These are phyloP conservation scores for Thielaviopsis musarum DNA, from an alignment of 2,329 filamentous ascomycete genomes.

Conservation along the genomic window DNA sequence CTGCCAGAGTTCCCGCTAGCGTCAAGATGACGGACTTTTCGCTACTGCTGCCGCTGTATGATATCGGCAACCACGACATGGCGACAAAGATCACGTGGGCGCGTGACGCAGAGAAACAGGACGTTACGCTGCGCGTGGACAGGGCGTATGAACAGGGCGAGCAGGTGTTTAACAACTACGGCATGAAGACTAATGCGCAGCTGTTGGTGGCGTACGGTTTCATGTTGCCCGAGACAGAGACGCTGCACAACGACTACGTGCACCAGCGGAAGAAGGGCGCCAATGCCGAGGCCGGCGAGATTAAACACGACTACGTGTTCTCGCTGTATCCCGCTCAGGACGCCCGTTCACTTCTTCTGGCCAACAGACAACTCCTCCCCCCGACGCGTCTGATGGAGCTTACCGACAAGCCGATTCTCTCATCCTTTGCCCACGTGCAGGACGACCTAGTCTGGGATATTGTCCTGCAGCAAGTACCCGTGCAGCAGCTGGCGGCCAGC, in stretches of 20 bases:
- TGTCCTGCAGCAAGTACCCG: background rate
- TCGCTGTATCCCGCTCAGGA: constrained; percentile 32
- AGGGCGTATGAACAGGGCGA: constrained; percentile 31
- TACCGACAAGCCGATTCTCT: constrained; percentile 23
- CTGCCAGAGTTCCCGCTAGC: constrained; percentile 8
- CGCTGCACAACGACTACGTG: constrained; percentile 42
- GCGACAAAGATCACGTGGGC: constrained; percentile 43
- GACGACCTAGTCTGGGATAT: constrained; percentile 16
- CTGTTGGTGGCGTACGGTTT: constrained; percentile 49
- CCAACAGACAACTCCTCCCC: background rate
- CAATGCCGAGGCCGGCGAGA: constrained; percentile 15
- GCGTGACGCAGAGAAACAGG: constrained; percentile 19
- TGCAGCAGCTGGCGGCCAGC: background rate
- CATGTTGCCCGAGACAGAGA: constrained; percentile 29
- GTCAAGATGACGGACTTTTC: constrained; percentile 41
- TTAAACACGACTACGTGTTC: constrained; percentile 30
- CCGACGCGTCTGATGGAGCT: constrained; percentile 17
- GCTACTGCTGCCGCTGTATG: constrained; percentile 52
- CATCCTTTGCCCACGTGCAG: constrained; percentile 32
- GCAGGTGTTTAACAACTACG: constrained; percentile 56
- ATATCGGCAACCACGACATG: constrained; percentile 56
- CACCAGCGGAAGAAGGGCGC: constrained; percentile 33
- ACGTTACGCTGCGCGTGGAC: constrained; percentile 27
- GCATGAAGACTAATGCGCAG: constrained; percentile 56
- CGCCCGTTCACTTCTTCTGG: constrained; percentile 27